Percentiles rank a stretch among this genome's conserved stretches.
Conservation (phyloP, 2,329 filamentous ascomycete species). For the Colletotrichum chlorophyti region DNA sequence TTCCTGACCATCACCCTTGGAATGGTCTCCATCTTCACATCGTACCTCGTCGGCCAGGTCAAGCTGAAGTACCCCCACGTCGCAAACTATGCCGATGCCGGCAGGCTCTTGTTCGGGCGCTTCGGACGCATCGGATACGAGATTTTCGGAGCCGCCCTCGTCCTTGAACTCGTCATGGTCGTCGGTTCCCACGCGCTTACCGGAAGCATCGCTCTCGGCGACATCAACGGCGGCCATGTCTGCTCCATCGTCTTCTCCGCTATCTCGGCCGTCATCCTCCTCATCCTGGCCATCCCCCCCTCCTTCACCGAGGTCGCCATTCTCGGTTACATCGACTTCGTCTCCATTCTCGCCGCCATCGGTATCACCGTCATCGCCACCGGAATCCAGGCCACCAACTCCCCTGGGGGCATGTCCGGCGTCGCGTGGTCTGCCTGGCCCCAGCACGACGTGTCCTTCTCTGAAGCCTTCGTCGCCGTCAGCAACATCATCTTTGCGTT, state of each 20-base stretch:
- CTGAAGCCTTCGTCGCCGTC: slow-evolving; percentile 65
- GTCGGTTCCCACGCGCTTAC: slow-evolving; percentile 76
- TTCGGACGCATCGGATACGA: slow-evolving; percentile 62
- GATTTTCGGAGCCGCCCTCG: slow-evolving; percentile 66
- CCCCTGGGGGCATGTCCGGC: slow-evolving; percentile 40
- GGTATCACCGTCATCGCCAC: slow-evolving; percentile 41
- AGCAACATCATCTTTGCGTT: slow-evolving; percentile 77
- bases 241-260: slow-evolving; percentile 54
- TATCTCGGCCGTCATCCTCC: slow-evolving; percentile 53
- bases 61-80: slow-evolving; percentile 61
- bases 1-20: slow-evolving; percentile 50
- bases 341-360: slow-evolving; percentile 67
- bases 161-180: slow-evolving; percentile 71
- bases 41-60: slow-evolving; percentile 54
- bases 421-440: slow-evolving; percentile 53
- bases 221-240: slow-evolving; percentile 61
- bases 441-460: slow-evolving; percentile 51
- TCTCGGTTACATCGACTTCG: slow-evolving; percentile 62
- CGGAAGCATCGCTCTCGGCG: slow-evolving; percentile 73
- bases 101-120: slow-evolving; percentile 60
- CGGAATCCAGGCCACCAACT: slow-evolving; percentile 39
- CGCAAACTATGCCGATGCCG: slow-evolving; percentile 73
- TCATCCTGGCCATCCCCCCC: slow-evolving; percentile 53
- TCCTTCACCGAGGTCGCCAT: slow-evolving; percentile 58
- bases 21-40: slow-evolving; percentile 55